Conservation (phyloP, 176 grass and related monocot genomes). For the Typha latifolia region DNA sequence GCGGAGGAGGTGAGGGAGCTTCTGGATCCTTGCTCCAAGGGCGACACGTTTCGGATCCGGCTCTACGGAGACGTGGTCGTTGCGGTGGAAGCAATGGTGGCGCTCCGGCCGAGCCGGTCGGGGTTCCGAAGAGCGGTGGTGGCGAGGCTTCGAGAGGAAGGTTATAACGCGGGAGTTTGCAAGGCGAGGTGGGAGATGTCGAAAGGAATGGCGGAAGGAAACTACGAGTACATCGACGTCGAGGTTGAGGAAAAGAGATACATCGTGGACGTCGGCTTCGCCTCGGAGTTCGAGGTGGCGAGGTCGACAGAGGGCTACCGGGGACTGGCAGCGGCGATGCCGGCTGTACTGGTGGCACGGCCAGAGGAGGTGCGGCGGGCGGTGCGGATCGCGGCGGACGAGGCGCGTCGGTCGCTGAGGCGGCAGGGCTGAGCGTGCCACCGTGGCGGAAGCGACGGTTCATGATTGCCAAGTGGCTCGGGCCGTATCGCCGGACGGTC, state of each 20-base stretch:
- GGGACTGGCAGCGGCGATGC: constrained; percentile 15
- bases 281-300: constrained; percentile 29
- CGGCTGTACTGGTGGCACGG: constrained; percentile 25
- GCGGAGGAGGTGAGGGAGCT: constrained; percentile 26
- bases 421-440: constrained; percentile 39
- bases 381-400: constrained; percentile 26
- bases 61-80: constrained; percentile 14
- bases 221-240: constrained; percentile 44
- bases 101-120: constrained; percentile 5
- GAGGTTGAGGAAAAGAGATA: neutral
- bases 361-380: constrained; percentile 21
- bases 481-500: constrained; percentile 41
- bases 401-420: constrained; percentile 34
- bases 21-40: constrained; percentile 6
- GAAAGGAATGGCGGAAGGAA: constrained; percentile 15
- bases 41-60: neutral
- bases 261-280: constrained; percentile 40
- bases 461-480: constrained; percentile 58
- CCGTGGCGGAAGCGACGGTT: constrained; percentile 50
- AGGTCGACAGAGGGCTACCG: constrained; percentile 21
- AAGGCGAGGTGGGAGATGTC: constrained; percentile 32
- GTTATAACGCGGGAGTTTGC: constrained; percentile 36
- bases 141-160: constrained; percentile 24
- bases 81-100: constrained; percentile 14
- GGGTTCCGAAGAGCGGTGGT: constrained; percentile 22